Percentiles rank a stretch among this genome's conserved stretches.
phyloP scores from a whole-genome alignment of 2,329 filamentous ascomycete genomes.

The Xylariaceae sp. region DNA sequence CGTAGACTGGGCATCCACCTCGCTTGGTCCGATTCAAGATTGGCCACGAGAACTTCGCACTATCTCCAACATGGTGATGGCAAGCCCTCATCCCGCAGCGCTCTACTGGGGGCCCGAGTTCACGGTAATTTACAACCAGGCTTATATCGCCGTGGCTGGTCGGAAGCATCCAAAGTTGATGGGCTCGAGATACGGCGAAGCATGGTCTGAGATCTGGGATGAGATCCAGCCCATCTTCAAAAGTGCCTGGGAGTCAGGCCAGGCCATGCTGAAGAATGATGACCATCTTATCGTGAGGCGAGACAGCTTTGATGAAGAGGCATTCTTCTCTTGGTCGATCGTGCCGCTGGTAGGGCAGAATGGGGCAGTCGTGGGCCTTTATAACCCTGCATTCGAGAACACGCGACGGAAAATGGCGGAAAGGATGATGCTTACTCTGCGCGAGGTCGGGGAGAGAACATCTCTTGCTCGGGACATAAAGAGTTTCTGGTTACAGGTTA shows the following conservation, averaged over 20 bases:
- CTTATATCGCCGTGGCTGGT: slow-evolving; percentile 64
- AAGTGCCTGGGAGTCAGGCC: slow-evolving; percentile 61
- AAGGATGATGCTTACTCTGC: slow-evolving; percentile 70
- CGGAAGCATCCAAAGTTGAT: slow-evolving; percentile 72
- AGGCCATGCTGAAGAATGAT: slow-evolving; percentile 80
- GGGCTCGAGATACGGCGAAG: slow-evolving; percentile 63
- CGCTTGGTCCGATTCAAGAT: slow-evolving; percentile 67
- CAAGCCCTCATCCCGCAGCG: slow-evolving; percentile 65
- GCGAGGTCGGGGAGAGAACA: slow-evolving; percentile 71
- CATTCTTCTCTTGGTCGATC: slow-evolving; percentile 78
- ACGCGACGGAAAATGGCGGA: slow-evolving; percentile 73
- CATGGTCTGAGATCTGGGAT: slow-evolving; percentile 71
- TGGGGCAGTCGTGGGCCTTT: slow-evolving; percentile 68
- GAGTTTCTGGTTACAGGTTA: slow-evolving; percentile 67
- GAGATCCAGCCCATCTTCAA: slow-evolving; percentile 63
- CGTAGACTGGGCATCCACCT: slow-evolving; percentile 66
- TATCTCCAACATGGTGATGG: slow-evolving; percentile 80
- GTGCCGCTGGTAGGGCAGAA: slow-evolving; percentile 71
- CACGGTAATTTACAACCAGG: slow-evolving; percentile 66
- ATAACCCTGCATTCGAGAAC: slow-evolving; percentile 78
- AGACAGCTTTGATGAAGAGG: slow-evolving; percentile 67
- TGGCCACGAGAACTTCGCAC: slow-evolving; percentile 68
- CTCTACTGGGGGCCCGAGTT: slow-evolving; percentile 75
- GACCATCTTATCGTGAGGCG: slow-evolving; percentile 69
- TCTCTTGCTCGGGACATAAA: slow-evolving; percentile 66